Evolutionary conservation across 257 asterid species (phyloP).

Genomic region (Echium plantagineum): DNA sequence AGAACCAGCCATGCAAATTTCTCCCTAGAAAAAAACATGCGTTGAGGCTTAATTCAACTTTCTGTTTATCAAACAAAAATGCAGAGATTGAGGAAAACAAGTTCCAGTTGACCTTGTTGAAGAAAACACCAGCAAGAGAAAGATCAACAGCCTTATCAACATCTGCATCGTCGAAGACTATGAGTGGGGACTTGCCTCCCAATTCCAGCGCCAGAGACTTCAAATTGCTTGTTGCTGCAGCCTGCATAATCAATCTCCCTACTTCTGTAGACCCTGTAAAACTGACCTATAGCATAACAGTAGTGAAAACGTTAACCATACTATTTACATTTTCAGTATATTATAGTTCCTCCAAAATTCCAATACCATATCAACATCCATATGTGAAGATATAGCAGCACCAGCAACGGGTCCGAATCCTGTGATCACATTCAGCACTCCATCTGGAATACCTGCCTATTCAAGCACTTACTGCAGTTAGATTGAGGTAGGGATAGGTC

Average conservation of each 20-base stretch:
- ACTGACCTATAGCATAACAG: conserved; percentile 30
- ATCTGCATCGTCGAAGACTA: conserved; percentile 63
- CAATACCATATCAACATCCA: conserved; percentile 35
- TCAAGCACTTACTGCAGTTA: neutral
- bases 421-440: conserved; percentile 32
- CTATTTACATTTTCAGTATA: neutral
- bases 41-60: neutral
- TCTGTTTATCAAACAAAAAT: neutral
- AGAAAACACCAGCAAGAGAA: conserved; percentile 33
- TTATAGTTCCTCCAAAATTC: neutral
- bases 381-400: conserved; percentile 37
- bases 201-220: conserved; percentile 69
- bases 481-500: no score
- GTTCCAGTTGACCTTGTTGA: conserved; percentile 37
- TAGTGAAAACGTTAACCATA: no score
- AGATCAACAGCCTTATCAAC: conserved; percentile 44
- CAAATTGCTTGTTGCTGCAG: conserved; percentile 68
- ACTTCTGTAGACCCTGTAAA: conserved; percentile 78
- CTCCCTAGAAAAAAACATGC: conserved; percentile 37
- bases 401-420: conserved; percentile 34
- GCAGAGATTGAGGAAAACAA: neutral
- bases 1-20: conserved; percentile 68
- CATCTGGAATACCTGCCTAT: conserved; percentile 42
- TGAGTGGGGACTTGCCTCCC: conserved; percentile 80
- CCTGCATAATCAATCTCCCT: conserved; percentile 64